Conservation (phyloP, 2,329 filamentous ascomycete species). For the Verticillium zaregamsianum region DNA sequence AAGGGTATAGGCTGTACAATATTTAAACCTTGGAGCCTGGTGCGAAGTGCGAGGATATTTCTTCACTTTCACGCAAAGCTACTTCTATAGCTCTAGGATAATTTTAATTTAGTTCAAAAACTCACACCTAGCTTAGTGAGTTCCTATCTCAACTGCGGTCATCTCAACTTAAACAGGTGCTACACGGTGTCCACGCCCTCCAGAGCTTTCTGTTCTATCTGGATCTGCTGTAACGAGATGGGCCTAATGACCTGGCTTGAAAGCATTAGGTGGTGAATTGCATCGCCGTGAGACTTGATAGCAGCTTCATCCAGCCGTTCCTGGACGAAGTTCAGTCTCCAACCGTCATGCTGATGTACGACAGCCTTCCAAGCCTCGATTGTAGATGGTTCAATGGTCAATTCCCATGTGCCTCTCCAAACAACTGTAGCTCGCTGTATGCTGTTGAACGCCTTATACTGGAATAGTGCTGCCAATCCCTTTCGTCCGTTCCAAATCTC, state of each 20-base stretch:
- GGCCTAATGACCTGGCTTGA: slow-evolving; percentile 23
- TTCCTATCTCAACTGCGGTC: no score
- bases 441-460: slow-evolving; percentile 16
- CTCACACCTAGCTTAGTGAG: no score
- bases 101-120: no score
- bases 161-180: not conserved
- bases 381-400: slow-evolving; percentile 16
- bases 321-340: slow-evolving; percentile 15
- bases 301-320: slow-evolving; percentile 17
- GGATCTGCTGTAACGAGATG: slow-evolving; percentile 28
- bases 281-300: slow-evolving; percentile 26
- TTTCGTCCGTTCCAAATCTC: slow-evolving; percentile 29
- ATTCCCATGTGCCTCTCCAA: slow-evolving; percentile 24
- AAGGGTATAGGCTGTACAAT: no score
- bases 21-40: no score
- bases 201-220: slow-evolving; percentile 19
- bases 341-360: slow-evolving; percentile 8
- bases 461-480: slow-evolving; percentile 25
- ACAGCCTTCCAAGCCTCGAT: slow-evolving; percentile 24
- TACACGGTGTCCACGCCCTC: slow-evolving; percentile 14
- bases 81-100: no score
- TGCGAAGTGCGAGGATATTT: no score
- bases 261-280: slow-evolving; percentile 23
- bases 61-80: no score
- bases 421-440: slow-evolving; percentile 16